Base-by-base conservation (phyloP, 371 early-diverging fungal species). In the Chytridium lagenaria region DNA sequence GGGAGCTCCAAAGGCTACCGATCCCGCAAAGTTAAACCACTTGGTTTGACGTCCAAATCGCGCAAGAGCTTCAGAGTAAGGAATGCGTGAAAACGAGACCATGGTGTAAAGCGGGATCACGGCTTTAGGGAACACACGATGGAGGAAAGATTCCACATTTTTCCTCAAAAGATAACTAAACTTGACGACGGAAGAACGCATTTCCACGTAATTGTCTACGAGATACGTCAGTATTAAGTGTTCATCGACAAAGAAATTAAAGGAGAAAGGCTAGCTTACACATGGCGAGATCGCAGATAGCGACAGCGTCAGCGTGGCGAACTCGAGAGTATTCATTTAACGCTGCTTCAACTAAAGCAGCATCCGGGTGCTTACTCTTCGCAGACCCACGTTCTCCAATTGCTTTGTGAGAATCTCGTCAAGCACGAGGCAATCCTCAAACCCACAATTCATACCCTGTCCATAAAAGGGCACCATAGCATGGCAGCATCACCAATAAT, bases 401-500 rank as follows among this genome's bases (percentile, higher is more conserved):
- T 89, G 86, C 40, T 83, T 75, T 39, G 86, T 87, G 50, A 95
- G 72, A 16, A 94, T 84, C 26, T 86, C 73, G 70, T 93, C 90
- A 1, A 98, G 85, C 23, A 90, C 89, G 49, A 90, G 85, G 22
- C 94, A 88, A 74, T 98, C 99, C 78, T 98, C 96, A 72, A 98
- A 95, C 0, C 99, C 99, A 82, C 95, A 95, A 81, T 98, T 98
- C 98, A 98, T 96, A 1, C 98, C 98, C 50, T 83, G 85, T 2
- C 86, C 84, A 69, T 83, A 98, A 76, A 98, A 98, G 3, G 98
- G 98, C 0, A 98, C 98, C 96, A 97, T 97, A 31, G 95, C 93
- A 77, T 98, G 98, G 98, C 96, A 0, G 98, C 95, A 78, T 98
- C 98, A 33, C 98, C 98, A 40, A 98, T 77, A 39, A 97, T 91